Base-by-base conservation (phyloP, 2,329 filamentous ascomycete species). In the Fusarium neocosmosporiellum region DNA sequence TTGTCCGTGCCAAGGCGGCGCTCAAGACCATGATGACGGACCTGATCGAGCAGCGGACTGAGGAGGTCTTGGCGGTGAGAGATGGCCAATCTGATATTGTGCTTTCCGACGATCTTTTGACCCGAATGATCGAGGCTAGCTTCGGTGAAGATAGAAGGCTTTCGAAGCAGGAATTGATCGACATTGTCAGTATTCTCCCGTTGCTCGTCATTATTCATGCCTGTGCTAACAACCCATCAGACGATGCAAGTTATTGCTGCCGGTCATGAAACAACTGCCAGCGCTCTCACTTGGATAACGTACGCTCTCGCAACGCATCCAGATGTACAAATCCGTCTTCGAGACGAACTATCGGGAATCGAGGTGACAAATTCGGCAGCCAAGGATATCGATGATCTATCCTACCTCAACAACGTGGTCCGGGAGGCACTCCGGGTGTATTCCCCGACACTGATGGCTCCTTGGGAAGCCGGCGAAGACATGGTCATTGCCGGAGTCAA, bases 211-310 rank as follows among this genome's bases (percentile, higher is more conserved):
- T 13, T 57, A 16, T 58, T 4, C n/a, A 31, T 36, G n/a, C n/a
- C n/a, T n/a, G 10, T 10, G 8, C 31, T 70, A 1, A 58, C 27
- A 1, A 1, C 0, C 2, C 0, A 7, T 0, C 1, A 71, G 69
- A 68, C 59, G 0, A 69, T 71, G 69, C 69, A 71, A 54, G 70
- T 73, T 7, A 73, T 73, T 3, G 59, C 63, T 2, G 70, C 69
- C 0, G 70, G 70, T 1, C 70, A 73, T 6, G 70, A 73, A 8
- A 73, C 70, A 14, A 73, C 66, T 3, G 57, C 67, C 0, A 60
- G 67, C n/a, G 63, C 70, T 10, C 16, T 68, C 0, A 13, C 59
- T 0, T 73, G 70, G 70, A 65, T 60, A 1, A 20, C 27, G 1
- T 71, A 73, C 3, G 67, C 70, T 4, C 70, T 73, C 11, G 46